A percentile compares a stretch with the other conserved stretches of the same genome.
phyloP scores from a whole-genome alignment of 371 early-diverging fungal species.

The Mortierella sp. region DNA sequence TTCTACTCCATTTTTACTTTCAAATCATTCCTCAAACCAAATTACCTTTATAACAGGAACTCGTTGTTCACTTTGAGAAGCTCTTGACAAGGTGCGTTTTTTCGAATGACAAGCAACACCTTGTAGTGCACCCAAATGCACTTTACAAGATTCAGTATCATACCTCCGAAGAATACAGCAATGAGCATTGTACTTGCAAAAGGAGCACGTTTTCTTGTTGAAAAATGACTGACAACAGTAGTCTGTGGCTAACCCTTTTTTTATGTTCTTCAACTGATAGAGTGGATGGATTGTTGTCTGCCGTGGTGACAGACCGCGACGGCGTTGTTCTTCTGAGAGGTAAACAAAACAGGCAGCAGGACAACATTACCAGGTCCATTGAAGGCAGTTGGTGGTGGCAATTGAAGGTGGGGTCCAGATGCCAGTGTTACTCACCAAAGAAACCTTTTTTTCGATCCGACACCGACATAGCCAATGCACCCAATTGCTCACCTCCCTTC shows the following conservation, averaged over 20 bases:
- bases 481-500: slow-evolving; percentile 47
- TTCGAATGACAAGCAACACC: neutral
- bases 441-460: neutral
- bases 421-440: neutral
- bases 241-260: neutral
- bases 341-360: slow-evolving; percentile 21
- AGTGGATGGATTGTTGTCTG: slow-evolving; percentile 68
- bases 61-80: slow-evolving; percentile 59
- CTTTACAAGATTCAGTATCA: slow-evolving; percentile 36
- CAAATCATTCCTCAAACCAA: neutral
- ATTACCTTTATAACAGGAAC: slow-evolving; percentile 34
- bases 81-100: slow-evolving; percentile 54
- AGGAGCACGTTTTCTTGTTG: neutral
- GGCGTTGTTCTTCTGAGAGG: slow-evolving; percentile 73
- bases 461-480: slow-evolving; percentile 41
- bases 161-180: neutral
- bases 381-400: neutral
- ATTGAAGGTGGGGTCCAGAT: neutral
- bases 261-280: slow-evolving; percentile 18
- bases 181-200: neutral
- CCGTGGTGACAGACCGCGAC: slow-evolving; percentile 74
- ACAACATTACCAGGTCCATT: neutral
- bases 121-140: neutral
- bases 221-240: neutral
- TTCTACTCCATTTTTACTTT: neutral